phyloP scores from a whole-genome alignment of 345 rosid species.

The Moringa oleifera region DNA sequence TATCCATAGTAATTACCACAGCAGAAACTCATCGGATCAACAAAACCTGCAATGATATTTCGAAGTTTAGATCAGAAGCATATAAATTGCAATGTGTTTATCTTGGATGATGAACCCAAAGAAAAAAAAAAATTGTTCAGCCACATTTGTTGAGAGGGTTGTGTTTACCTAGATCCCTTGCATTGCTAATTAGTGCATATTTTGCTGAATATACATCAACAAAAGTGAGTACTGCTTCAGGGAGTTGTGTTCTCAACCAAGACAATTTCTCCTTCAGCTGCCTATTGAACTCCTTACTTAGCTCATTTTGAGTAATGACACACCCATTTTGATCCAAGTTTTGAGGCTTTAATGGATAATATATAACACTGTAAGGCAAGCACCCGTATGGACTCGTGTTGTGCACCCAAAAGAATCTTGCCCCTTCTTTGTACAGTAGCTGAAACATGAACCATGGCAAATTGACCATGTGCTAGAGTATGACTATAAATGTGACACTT shows the following conservation, averaged over 20 bases:
- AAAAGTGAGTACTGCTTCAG: slow-evolving; percentile 44
- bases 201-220: slow-evolving; percentile 68
- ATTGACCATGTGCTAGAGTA: no score
- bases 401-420: slow-evolving; percentile 76
- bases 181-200: slow-evolving; percentile 39
- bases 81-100: no score
- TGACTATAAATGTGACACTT: no score
- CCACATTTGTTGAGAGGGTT: no score
- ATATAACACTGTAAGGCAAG: slow-evolving; percentile 41
- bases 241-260: slow-evolving; percentile 36
- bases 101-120: no score
- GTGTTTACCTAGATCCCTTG: slow-evolving; percentile 46
- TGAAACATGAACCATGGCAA: slow-evolving; percentile 23
- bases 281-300: slow-evolving; percentile 56
- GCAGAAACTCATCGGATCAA: slow-evolving; percentile 53
- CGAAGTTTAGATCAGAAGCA: no score
- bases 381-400: slow-evolving; percentile 80
- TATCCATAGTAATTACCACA: slow-evolving; percentile 58
- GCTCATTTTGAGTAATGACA: slow-evolving; percentile 46
- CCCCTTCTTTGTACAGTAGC: slow-evolving; percentile 59
- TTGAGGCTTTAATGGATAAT: slow-evolving; percentile 24
- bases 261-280: slow-evolving; percentile 50
- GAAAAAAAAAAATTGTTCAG: no score
- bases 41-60: slow-evolving; percentile 43
- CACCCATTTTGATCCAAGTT: slow-evolving; percentile 54